Evolutionary conservation across 1,139 yeast species (phyloP).

Genomic region (Hemisphaericaspora subhashii): DNA sequence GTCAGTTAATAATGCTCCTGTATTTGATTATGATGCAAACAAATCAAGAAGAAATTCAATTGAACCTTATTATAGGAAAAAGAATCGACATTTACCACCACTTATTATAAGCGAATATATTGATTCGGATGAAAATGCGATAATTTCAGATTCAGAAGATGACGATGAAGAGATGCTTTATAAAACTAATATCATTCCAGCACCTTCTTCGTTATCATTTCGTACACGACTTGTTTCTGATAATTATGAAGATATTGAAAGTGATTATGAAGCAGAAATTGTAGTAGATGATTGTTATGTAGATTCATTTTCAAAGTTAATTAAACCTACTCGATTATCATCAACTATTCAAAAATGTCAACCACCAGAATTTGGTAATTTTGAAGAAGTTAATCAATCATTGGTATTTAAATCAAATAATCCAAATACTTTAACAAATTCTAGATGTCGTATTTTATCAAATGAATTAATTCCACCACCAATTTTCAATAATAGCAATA

Average conservation of each 20-base stretch:
- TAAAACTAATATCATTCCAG: neutral
- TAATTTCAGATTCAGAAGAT: slow-evolving; percentile 19
- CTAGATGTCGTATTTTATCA: slow-evolving; percentile 12
- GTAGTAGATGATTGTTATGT: slow-evolving; percentile 1
- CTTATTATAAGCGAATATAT: slow-evolving; percentile 7
- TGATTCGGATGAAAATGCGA: slow-evolving; percentile 11
- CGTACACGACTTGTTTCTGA: slow-evolving; percentile 10
- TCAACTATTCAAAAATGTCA: neutral
- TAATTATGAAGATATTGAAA: slow-evolving; percentile 10
- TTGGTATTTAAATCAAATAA: slow-evolving; percentile 12
- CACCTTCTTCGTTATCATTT: slow-evolving; percentile 7
- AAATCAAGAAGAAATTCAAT: slow-evolving; percentile 8
- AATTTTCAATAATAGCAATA: too few species aligned
- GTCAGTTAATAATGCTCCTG: slow-evolving; percentile 8
- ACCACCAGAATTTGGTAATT: neutral
- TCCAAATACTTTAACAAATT: slow-evolving; percentile 14
- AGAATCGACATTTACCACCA: slow-evolving; percentile 11
- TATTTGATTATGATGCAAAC: neutral
- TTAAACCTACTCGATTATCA: slow-evolving; percentile 5
- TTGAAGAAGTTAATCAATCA: slow-evolving; percentile 4
- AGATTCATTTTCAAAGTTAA: slow-evolving; percentile 4
- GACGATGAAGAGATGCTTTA: slow-evolving; percentile 5
- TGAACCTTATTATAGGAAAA: slow-evolving; percentile 13
- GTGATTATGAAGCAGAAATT: slow-evolving; percentile 4
- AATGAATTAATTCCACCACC: slow-evolving; percentile 13